Base-by-base conservation (phyloP, 306 rosid species). In the Medicago arabica region DNA sequence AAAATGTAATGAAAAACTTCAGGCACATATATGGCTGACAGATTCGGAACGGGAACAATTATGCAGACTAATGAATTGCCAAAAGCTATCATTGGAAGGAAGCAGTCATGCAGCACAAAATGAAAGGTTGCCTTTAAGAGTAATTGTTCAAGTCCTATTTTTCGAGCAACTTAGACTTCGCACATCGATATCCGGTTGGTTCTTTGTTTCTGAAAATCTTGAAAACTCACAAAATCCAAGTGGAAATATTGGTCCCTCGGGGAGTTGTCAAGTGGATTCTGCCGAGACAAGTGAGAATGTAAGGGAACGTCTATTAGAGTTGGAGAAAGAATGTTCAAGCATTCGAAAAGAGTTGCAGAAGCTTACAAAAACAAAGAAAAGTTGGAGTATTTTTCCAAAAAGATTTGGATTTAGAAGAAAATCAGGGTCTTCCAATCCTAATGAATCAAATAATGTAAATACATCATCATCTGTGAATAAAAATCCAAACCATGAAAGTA, bases 41-140 rank as follows among this genome's bases (percentile, higher is more conserved):
- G 97, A 90, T 83, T 83, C 88, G n/a, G 98, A 93, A 59, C 82
- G 89, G 83, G 98, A 93, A 85, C 95, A 86, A 79, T 85, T 93
- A n/a, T 93, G 96, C 79, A 83, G 98, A 43, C 80, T 93, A 64
- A 89, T 90, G 98, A 90, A 87, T 84, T 90, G 96, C 77, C 92
- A 90, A 71, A 93, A 93, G 82, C 96, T 93, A 23, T 89, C 96
- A 28, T 69, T 93, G 78, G 95, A 93, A 80, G 97, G 93, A 1
- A 89, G 98, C 82, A 83, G 95, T 4, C 98, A 90, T 69, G 98
- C 91, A 10, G 98, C 97, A 0, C 98, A 93, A 82, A 93, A 93
- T 49, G 97, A 93, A 84, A 88, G 95, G 65, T 81, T 93, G 39
- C 98, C 98, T 64, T 93, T 93, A 23, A 83, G 98, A 69, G 95